Percentiles rank a stretch among this genome's conserved stretches.
Conservation (phyloP, 2,329 filamentous ascomycete species). For the Botrytis cinerea region DNA sequence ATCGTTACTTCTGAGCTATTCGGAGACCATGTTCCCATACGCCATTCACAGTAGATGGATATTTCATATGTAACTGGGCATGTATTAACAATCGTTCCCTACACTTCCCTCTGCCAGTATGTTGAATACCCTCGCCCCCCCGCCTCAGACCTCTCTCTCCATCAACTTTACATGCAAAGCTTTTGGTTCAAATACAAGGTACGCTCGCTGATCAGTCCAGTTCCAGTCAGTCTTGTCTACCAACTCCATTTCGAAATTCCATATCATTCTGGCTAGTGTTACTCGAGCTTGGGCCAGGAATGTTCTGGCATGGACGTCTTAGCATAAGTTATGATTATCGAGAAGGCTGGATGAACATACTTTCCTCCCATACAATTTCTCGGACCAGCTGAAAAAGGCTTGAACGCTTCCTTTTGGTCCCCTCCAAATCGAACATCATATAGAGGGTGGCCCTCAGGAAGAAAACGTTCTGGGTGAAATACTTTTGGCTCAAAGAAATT, state of each 20-base stretch:
- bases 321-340: not conserved
- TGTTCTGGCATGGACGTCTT: not conserved
- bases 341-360: not conserved
- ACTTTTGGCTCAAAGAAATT: conserved; percentile 9
- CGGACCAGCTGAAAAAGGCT: not conserved
- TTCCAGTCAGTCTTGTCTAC: not conserved
- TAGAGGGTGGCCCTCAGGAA: not conserved
- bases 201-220: conserved; percentile 15
- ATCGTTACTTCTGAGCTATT: not conserved
- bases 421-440: conserved; percentile 9
- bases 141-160: not conserved
- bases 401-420: conserved; percentile 14
- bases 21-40: too few species aligned
- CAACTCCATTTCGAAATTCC: conserved; percentile 9
- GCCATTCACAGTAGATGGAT: not conserved
- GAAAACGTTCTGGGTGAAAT: conserved; percentile 18
- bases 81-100: not conserved
- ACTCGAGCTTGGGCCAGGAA: conserved; percentile 10
- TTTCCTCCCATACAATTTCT: conserved; percentile 13
- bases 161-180: conserved; percentile 2
- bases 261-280: not conserved
- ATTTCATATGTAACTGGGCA: not conserved
- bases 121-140: not conserved
- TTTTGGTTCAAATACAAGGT: conserved; percentile 18
- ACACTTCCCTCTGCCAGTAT: not conserved